Evolutionary conservation across 345 rosid genomes (phyloP).

Genomic region (sweet orange (Citrus sinensis)): DVS_A1.0 CM039168.1:309501-310000

Average conservation of each 20-base stretch:
- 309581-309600: background rate
- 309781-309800: background rate
- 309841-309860: background rate
- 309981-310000: background rate
- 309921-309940: background rate
- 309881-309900: background rate
- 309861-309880: background rate
- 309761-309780: background rate
- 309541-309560: background rate
- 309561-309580: background rate
- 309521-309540: too few species aligned
- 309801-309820: background rate
- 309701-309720: background rate
- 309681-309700: background rate
- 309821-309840: background rate
- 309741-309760: background rate
- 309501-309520: too few species aligned
- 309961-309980: background rate
- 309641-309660: background rate
- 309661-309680: background rate
- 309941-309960: background rate
- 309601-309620: background rate
- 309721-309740: background rate
- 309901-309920: background rate
- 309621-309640: background rate